Base-by-base conservation (phyloP, 1,284 basidiomycete genomes). In the Mixia osmundae region DNA sequence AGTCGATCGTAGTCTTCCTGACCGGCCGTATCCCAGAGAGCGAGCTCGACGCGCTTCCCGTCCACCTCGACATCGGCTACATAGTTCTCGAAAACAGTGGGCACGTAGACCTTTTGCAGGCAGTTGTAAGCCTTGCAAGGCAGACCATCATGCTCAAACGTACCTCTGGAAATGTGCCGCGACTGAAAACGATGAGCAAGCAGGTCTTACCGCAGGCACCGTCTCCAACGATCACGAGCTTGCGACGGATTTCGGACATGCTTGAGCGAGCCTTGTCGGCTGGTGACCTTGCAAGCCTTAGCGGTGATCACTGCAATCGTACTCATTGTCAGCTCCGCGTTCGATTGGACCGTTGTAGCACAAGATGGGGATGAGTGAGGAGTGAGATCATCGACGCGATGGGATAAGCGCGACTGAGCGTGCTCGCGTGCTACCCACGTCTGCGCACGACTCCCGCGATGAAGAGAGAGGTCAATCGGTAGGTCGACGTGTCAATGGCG, bases 1-100 rank as follows among this genome's bases (percentile, higher is more conserved):
- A 95, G 64, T 44, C 87, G 68, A 57, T 95, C 87, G 58, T 94
- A 95, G 61, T 95, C 87, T 60, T 95, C 87, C 58, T 95, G 87
- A 14, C 89, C 87, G 4, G 87, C 89, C 1, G 89, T 95, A 60
- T 95, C 87, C 87, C 87, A 97, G 23, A 97, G 65, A 4, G 87
- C 85, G 24, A 95, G 68, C 57, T 95, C 87, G 48, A 95, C 72
- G 31, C 72, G 65, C 59, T 89, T 91, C 38, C 76, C 72, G 28
- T 94, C 83, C 48, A 75, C 77, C 28, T 73, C 66, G 35, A 91
- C 74, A 49, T 77, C 71, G 8, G 87, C 89, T 39, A 94, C 78
- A 52, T 85, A 78, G 67, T 87, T 94, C 59, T 97, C 89, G 55
- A 97, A 97, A 6, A 97, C 87, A 15, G 87, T 97, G 18, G 89